These are phyloP conservation scores for Russula lepida DNA, from an alignment of 768 basidiomycete species.

Conservation along the genomic window DNA sequence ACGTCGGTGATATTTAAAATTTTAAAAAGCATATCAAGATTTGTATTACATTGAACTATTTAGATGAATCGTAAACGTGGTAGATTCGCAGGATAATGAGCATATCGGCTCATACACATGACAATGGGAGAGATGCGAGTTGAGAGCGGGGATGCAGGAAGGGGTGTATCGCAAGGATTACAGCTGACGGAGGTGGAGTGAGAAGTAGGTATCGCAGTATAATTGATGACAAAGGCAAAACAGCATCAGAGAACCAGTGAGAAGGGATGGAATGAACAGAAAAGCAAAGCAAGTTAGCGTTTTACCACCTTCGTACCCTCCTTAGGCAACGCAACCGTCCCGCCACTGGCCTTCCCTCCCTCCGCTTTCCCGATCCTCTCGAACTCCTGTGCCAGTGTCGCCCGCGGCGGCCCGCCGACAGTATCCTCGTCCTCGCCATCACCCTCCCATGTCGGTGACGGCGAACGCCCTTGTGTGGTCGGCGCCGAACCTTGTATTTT, in stretches of 20 bases:
- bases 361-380: constrained; percentile 13
- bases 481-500: neutral
- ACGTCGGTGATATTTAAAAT: neutral
- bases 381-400: constrained; percentile 15
- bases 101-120: neutral
- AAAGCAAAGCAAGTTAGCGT: neutral
- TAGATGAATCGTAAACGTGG: neutral
- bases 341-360: neutral
- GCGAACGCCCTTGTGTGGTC: constrained; percentile 3
- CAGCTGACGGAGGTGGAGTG: neutral
- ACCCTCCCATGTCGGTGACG: constrained; percentile 6
- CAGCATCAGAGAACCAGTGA: constrained; percentile 3
- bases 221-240: constrained; percentile 6
- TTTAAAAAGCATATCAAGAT: neutral
- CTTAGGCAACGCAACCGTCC: neutral
- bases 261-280: neutral
- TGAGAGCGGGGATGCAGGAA: neutral
- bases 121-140: neutral
- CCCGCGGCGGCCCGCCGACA: constrained; percentile 2
- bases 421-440: constrained; percentile 9
- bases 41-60: constrained; percentile 4
- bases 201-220: constrained; percentile 10
- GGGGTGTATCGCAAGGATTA: constrained; percentile 7
- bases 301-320: neutral
- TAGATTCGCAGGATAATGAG: neutral